phyloP scores from a whole-genome alignment of 768 basidiomycete genomes.

The Boletus patriciae region DNA sequence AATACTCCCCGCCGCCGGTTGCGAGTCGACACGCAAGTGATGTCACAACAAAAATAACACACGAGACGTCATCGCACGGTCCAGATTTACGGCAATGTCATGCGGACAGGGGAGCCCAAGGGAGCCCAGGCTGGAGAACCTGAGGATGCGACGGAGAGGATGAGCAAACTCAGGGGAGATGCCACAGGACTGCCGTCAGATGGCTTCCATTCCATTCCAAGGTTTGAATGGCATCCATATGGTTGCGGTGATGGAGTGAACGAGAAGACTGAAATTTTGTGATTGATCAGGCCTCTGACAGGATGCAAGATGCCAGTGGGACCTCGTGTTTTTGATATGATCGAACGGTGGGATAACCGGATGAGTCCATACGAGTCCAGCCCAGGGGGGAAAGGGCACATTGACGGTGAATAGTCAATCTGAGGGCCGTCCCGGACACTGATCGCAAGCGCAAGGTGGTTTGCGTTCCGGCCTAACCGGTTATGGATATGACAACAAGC shows the following conservation, averaged over 20 bases:
- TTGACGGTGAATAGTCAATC: background rate
- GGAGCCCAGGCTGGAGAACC: background rate
- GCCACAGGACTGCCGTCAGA: constrained; percentile 11
- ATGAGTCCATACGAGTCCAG: background rate
- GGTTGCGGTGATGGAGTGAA: constrained; percentile 23
- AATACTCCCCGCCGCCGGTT: constrained; percentile 1
- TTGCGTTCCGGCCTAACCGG: background rate
- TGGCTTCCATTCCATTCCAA: constrained; percentile 26
- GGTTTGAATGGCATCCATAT: constrained; percentile 23
- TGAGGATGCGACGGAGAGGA: background rate
- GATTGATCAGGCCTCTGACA: constrained; percentile 8
- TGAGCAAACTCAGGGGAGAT: background rate
- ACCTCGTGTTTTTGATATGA: constrained; percentile 12
- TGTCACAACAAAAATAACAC: background rate
- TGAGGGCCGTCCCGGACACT: background rate
- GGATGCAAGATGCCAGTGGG: background rate
- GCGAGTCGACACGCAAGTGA: background rate
- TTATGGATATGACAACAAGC: background rate
- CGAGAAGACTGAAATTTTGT: constrained; percentile 5
- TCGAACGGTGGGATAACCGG: constrained; percentile 4
- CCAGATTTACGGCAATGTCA: background rate
- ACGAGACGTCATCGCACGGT: background rate
- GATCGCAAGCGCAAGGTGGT: background rate
- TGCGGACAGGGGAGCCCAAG: background rate
- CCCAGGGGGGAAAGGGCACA: background rate